Percentiles rank a stretch among this genome's conserved stretches.
Conservation (phyloP, 2,329 filamentous ascomycete species). For the Penicillium sp. region DNA sequence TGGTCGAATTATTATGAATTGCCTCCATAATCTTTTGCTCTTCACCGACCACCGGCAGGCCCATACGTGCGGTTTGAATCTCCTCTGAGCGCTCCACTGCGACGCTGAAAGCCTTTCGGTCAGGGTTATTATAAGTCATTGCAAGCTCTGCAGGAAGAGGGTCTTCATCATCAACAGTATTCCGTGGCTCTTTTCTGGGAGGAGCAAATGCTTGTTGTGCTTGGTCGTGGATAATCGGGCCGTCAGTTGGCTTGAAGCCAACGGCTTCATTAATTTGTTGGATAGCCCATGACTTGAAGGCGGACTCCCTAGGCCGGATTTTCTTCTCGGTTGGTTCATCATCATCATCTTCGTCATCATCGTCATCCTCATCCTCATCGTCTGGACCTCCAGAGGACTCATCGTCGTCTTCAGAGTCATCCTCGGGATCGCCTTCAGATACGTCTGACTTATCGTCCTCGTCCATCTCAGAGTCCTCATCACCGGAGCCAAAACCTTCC, state of each 20-base stretch:
- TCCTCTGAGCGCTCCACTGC: constrained; percentile 67
- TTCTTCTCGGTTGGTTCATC: constrained; percentile 11
- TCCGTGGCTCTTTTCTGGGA: constrained; percentile 34
- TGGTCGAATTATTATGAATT: constrained; percentile 84
- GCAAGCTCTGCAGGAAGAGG: constrained; percentile 41
- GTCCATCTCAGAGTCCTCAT: constrained; percentile 45
- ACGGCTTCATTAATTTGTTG: constrained; percentile 81
- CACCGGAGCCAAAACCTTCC: constrained; percentile 46
- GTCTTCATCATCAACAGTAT: constrained; percentile 40
- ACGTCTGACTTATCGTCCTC: constrained; percentile 29
- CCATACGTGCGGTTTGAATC: constrained; percentile 75
- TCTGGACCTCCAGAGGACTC: constrained; percentile 23
- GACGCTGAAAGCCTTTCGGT: constrained; percentile 75
- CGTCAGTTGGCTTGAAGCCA: constrained; percentile 60
- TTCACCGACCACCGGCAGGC: constrained; percentile 86
- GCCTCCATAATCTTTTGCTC: constrained; percentile 99
- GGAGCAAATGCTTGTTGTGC: constrained; percentile 33
- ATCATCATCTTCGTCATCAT: constrained; percentile 23
- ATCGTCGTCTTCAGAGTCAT: constrained; percentile 32
- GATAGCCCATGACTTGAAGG: constrained; percentile 92
- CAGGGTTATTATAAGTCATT: constrained; percentile 42
- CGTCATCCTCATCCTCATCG: constrained; percentile 31
- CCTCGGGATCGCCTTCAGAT: constrained; percentile 24
- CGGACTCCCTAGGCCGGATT: constrained; percentile 52
- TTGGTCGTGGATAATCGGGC: constrained; percentile 26